phyloP scores from a whole-genome alignment of 441 rosid species.

The Aquilaria agallochum region DNA sequence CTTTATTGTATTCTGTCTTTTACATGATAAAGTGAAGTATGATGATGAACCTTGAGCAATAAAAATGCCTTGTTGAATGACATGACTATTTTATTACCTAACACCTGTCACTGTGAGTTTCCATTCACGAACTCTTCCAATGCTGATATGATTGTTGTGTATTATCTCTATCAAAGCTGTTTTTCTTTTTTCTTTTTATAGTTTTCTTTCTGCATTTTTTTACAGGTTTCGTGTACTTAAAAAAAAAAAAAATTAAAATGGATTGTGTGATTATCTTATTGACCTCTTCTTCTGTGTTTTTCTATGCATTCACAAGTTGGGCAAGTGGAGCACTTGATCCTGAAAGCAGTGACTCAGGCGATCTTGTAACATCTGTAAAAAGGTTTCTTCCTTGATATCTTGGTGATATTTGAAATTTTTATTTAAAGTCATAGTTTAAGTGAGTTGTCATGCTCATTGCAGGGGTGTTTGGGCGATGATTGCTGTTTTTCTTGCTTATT shows the following conservation, averaged over 20 bases:
- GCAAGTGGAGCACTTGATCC: conserved; percentile 97
- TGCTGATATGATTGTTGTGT: neutral
- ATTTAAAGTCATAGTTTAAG: conserved; percentile 9
- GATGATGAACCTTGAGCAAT: too few species aligned
- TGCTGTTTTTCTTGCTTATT: conserved; percentile 97
- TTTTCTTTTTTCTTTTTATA: neutral
- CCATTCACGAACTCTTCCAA: neutral
- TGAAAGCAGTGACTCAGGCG: conserved; percentile 53
- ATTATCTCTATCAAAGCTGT: neutral
- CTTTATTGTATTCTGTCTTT: too few species aligned
- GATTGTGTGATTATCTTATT: neutral
- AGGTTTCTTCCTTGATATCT: conserved; percentile 40
- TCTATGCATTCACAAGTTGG: conserved; percentile 52
- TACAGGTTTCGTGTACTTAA: neutral
- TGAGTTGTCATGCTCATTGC: conserved; percentile 25
- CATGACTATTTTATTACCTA: too few species aligned
- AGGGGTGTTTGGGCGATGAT: conserved; percentile 99
- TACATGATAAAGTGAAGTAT: too few species aligned
- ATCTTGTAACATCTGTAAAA: conserved; percentile 87
- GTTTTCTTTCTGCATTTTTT: neutral
- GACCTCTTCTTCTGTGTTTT: neutral
- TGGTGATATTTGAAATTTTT: neutral
- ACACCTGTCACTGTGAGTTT: too few species aligned
- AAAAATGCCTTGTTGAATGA: too few species aligned
- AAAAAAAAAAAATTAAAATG: too few species aligned